Conservation (phyloP, 139 green algal species). For the Chlamydomonas sphaeroides region DNA sequence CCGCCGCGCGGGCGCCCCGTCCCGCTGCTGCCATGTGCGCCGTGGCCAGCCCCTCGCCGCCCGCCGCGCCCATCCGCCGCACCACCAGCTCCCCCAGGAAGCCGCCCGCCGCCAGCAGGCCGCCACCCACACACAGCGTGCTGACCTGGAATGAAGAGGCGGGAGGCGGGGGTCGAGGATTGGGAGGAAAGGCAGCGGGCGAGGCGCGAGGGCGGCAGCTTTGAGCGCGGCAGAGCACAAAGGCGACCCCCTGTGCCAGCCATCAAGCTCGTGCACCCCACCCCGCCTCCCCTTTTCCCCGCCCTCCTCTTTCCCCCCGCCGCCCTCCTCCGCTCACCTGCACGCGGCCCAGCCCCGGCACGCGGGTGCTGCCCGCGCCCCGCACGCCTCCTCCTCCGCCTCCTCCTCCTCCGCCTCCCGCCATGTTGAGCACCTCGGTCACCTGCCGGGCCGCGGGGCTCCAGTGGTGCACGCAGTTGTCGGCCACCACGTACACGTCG, state of each 20-base stretch:
- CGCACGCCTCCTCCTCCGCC: neutral
- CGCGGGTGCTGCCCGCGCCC: neutral
- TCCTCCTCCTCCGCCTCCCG: slow-evolving; percentile 25
- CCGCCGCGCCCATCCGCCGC: slow-evolving; percentile 37
- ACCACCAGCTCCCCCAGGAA: slow-evolving; percentile 90
- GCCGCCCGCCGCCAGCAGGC: slow-evolving; percentile 81
- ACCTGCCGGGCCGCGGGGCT: slow-evolving; percentile 48
- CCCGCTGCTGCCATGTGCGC: neutral
- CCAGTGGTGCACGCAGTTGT: slow-evolving; percentile 85
- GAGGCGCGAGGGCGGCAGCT: no score
- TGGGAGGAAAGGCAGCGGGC: no score
- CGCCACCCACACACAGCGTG: slow-evolving; percentile 78
- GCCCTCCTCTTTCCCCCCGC: no score
- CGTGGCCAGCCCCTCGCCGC: neutral
- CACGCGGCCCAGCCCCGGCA: slow-evolving; percentile 33
- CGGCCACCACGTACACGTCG: slow-evolving; percentile 84
- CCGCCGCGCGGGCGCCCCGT: neutral
- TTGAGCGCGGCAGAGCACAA: no score
- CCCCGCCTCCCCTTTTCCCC: no score
- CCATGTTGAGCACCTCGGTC: slow-evolving; percentile 56
- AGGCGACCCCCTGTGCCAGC: no score
- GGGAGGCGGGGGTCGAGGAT: no score
- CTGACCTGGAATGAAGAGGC: slow-evolving; percentile 87
- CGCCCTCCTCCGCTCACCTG: neutral
- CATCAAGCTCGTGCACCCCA: no score